Conservation (phyloP, 148 eudicot genomes). For the Vaccinium macrocarpon region DNA sequence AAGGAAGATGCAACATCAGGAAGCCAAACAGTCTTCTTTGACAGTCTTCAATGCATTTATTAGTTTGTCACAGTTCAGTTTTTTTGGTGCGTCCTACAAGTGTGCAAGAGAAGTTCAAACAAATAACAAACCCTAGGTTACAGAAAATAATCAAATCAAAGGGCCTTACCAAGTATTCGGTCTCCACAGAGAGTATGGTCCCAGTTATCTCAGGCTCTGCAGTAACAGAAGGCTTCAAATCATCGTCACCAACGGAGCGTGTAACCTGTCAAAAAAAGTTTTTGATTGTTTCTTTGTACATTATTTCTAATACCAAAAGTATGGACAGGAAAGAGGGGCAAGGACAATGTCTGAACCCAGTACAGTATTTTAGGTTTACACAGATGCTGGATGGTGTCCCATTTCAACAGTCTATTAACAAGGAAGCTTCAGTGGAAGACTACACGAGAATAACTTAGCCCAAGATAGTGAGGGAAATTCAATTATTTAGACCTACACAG, state of each 20-base stretch:
- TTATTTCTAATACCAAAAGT: neutral
- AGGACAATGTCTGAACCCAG: neutral
- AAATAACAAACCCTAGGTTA: neutral
- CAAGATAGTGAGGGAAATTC: neutral
- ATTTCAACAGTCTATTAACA: neutral
- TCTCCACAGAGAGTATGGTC: conserved; percentile 54
- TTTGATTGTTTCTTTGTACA: neutral
- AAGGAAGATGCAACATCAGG: neutral
- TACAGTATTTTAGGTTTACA: neutral
- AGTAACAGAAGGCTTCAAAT: conserved; percentile 90
- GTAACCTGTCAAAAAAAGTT: conserved; percentile 55
- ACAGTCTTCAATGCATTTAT: neutral
- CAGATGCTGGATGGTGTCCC: neutral
- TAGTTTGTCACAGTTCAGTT: neutral
- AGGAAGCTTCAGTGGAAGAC: neutral
- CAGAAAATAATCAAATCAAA: conserved; percentile 4
- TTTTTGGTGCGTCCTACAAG: neutral
- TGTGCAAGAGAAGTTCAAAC: neutral
- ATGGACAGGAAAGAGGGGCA: neutral
- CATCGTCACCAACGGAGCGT: conserved; percentile 97
- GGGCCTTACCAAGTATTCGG: conserved; percentile 75
- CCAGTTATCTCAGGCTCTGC: conserved; percentile 96
- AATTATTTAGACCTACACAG: neutral
- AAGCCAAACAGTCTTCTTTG: neutral
- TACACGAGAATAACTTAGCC: neutral